Evolutionary conservation across 805 yeast genomes (phyloP).

Genomic region (Lipomyces kockii): DNA sequence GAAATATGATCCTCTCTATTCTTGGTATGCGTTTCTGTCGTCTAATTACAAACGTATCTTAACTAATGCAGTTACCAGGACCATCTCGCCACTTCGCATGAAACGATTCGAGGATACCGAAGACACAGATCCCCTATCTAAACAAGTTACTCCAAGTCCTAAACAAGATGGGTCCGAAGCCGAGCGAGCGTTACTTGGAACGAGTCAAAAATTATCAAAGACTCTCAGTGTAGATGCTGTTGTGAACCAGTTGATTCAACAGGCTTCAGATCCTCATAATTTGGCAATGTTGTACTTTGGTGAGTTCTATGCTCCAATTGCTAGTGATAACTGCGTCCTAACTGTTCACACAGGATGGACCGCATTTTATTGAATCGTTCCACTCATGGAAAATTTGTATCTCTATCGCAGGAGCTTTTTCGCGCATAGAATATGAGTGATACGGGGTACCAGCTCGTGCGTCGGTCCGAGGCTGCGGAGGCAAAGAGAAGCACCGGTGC

Average conservation of each 20-base stretch:
- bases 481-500: background rate
- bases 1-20: slow-evolving; percentile 88
- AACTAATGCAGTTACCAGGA: slow-evolving; percentile 40
- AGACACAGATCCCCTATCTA: slow-evolving; percentile 14
- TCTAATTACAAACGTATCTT: background rate
- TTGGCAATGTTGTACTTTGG: slow-evolving; percentile 80
- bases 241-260: slow-evolving; percentile 76
- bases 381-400: background rate
- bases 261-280: slow-evolving; percentile 71
- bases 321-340: background rate
- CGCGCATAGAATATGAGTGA: no score
- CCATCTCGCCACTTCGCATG: slow-evolving; percentile 66
- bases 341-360: slow-evolving; percentile 42
- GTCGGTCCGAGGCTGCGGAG: background rate
- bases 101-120: slow-evolving; percentile 23
- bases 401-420: background rate
- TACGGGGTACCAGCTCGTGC: background rate
- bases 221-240: slow-evolving; percentile 82
- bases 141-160: slow-evolving; percentile 38
- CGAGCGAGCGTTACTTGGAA: slow-evolving; percentile 73
- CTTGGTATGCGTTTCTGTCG: slow-evolving; percentile 57
- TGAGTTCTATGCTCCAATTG: slow-evolving; percentile 51
- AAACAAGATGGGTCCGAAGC: slow-evolving; percentile 67
- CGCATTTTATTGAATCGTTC: slow-evolving; percentile 43
- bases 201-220: slow-evolving; percentile 69